A percentile compares a stretch with the other conserved stretches of the same genome.
phyloP scores from a whole-genome alignment of 139 green algal species.

The Chlorella sorokiniana region DNA sequence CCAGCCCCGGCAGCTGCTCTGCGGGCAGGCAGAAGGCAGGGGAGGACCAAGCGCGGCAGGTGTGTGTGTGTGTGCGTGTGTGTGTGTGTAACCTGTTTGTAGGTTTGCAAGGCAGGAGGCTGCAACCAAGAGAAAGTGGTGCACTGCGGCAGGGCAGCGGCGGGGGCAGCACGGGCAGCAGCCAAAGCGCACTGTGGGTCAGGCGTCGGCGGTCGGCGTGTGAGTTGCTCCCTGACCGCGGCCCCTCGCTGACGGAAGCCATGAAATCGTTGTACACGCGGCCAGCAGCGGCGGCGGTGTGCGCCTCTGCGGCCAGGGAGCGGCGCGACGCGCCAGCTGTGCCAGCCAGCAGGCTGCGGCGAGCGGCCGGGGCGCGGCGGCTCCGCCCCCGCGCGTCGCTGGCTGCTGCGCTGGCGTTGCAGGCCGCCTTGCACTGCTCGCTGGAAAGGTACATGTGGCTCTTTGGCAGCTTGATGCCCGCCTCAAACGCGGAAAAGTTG shows the following conservation, averaged over 20 bases:
- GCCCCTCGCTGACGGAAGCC: neutral
- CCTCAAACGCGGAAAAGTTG: neutral
- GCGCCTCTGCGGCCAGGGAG: too few species aligned
- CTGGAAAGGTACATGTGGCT: neutral
- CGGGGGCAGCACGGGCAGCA: too few species aligned
- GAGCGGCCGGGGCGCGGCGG: neutral
- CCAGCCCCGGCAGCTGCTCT: conserved; percentile 5
- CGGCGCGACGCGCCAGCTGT: too few species aligned
- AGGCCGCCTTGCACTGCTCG: neutral
- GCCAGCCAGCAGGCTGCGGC: neutral
- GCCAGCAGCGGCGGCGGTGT: neutral
- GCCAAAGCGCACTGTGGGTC: conserved; percentile 5
- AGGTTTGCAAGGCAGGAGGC: neutral
- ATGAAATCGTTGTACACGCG: conserved; percentile 7
- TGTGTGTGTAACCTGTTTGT: too few species aligned
- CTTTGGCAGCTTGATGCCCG: conserved; percentile 2
- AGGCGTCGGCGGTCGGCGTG: neutral
- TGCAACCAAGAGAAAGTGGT: neutral
- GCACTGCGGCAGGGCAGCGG: too few species aligned
- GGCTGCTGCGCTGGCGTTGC: neutral
- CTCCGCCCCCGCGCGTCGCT: neutral
- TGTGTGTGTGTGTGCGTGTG: too few species aligned
- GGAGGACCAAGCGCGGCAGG: too few species aligned
- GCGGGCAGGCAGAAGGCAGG: neutral
- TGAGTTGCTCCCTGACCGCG: neutral